Percentiles rank a stretch among this genome's conserved stretches.
Evolutionary conservation across 2,329 filamentous ascomycete species (phyloP).

Genomic region (Akanthomyces dipterigenus): DNA sequence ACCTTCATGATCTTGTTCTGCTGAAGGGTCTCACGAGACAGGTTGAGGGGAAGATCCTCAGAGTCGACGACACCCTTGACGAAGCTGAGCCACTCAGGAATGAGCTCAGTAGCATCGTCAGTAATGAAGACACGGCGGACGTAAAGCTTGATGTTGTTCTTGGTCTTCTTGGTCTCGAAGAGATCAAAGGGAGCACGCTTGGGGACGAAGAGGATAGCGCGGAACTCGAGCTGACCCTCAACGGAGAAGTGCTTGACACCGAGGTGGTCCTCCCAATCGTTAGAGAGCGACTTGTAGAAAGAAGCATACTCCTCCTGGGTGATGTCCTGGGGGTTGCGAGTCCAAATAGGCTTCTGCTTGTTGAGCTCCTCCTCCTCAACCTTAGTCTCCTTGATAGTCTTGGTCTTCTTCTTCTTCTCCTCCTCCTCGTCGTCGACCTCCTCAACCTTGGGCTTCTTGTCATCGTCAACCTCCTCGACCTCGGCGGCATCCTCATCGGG

Average conservation of each 20-base stretch:
- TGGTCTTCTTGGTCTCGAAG: conserved; percentile 99
- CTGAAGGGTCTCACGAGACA: conserved; percentile 99
- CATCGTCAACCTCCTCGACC: conserved; percentile 61
- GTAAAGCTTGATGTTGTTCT: conserved; percentile 99
- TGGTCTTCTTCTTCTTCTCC: conserved; percentile 95
- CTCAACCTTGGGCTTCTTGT: conserved; percentile 95
- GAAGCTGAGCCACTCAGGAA: conserved; percentile 98
- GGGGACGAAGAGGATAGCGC: conserved; percentile 97
- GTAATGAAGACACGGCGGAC: conserved; percentile 99
- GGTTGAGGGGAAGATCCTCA: conserved; percentile 97
- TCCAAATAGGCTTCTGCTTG: conserved; percentile 99
- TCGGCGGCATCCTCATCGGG: conserved; percentile 89
- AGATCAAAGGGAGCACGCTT: conserved; percentile 99
- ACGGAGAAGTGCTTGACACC: conserved; percentile 99
- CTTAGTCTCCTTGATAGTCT: conserved; percentile 98
- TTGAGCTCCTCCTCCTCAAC: conserved; percentile 99
- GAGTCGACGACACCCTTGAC: conserved; percentile 99
- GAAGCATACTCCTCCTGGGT: conserved; percentile 92
- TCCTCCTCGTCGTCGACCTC: conserved; percentile 82
- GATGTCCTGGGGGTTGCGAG: conserved; percentile 94
- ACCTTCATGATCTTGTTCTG: conserved; percentile 99
- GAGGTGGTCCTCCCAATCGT: conserved; percentile 99
- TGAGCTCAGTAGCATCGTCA: conserved; percentile 96
- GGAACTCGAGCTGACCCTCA: conserved; percentile 99
- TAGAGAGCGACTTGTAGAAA: conserved; percentile 99